phyloP scores from a whole-genome alignment of 208 protist species.

The Sergeia podlipaevii region DNA sequence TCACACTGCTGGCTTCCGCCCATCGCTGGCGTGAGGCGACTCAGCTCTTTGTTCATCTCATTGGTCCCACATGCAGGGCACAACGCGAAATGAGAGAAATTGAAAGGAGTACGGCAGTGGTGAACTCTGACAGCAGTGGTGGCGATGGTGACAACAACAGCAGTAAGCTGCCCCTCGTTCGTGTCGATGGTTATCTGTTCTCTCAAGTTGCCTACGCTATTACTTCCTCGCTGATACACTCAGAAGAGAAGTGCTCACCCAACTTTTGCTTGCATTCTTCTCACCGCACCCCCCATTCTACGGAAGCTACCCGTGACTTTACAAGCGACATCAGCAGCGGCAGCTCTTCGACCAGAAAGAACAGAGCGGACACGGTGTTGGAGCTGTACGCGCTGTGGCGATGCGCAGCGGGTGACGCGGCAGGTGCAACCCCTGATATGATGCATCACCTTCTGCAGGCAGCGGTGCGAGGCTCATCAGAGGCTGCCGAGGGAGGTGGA shows the following conservation, averaged over 20 bases:
- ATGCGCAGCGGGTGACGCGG: slow-evolving; percentile 42
- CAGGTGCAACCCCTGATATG: slow-evolving; percentile 41
- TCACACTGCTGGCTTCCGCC: slow-evolving; percentile 44
- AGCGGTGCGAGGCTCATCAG: slow-evolving; percentile 26
- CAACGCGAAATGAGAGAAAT: too few species aligned
- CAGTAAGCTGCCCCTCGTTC: slow-evolving; percentile 10
- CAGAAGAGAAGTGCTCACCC: too few species aligned
- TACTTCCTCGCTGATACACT: slow-evolving; percentile 7
- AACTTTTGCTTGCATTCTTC: too few species aligned
- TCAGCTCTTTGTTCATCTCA: slow-evolving; percentile 42
- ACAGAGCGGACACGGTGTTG: too few species aligned
- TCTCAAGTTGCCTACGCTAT: slow-evolving; percentile 50
- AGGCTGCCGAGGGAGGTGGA: slow-evolving; percentile 15
- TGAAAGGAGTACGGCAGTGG: too few species aligned
- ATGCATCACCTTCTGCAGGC: slow-evolving; percentile 37
- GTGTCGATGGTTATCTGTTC: slow-evolving; percentile 53
- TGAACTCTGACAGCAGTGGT: too few species aligned
- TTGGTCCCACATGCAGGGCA: too few species aligned
- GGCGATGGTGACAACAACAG: too few species aligned
- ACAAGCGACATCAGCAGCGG: too few species aligned
- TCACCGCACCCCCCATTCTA: too few species aligned
- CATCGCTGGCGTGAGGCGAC: slow-evolving; percentile 50
- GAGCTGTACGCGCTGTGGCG: slow-evolving; percentile 70
- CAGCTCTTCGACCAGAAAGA: too few species aligned
- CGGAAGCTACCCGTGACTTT: too few species aligned